These are phyloP conservation scores for Solidago caesia DNA, from an alignment of 129 eudicot species.

Conservation along the genomic window DNA sequence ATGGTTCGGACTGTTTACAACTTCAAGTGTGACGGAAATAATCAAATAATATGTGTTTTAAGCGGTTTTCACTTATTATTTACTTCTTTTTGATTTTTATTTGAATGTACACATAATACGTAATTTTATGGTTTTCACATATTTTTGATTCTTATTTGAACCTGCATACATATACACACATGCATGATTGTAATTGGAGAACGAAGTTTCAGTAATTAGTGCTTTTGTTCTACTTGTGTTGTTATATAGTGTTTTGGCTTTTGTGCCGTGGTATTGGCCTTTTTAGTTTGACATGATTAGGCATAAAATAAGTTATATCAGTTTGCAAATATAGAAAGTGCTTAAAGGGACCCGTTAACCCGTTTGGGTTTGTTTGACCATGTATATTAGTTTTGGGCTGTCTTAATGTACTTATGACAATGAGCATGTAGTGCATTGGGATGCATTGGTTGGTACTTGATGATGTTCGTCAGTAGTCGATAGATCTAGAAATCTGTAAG, in stretches of 20 bases:
- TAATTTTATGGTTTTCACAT: too few species aligned
- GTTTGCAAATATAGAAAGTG: slow-evolving; percentile 16
- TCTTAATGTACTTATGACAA: background rate
- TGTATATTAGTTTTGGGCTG: background rate
- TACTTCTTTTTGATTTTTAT: too few species aligned
- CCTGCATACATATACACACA: too few species aligned
- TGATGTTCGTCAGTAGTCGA: background rate
- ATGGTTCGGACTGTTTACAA: too few species aligned
- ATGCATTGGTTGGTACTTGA: background rate
- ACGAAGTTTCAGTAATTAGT: slow-evolving; percentile 4
- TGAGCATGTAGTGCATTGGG: background rate
- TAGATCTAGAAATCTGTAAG: background rate
- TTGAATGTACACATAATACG: too few species aligned
- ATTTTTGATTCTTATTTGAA: too few species aligned
- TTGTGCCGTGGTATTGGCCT: background rate
- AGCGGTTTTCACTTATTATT: too few species aligned
- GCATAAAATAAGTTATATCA: background rate
- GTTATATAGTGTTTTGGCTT: background rate
- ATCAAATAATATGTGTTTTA: too few species aligned
- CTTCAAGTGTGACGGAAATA: too few species aligned
- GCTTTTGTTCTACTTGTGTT: slow-evolving; percentile 3
- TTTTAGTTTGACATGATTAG: slow-evolving; percentile 12
- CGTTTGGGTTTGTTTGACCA: slow-evolving; percentile 17
- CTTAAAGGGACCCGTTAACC: background rate
- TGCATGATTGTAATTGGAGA: slow-evolving; percentile 1